Base-by-base conservation (phyloP, 2,329 filamentous ascomycete species). In the Didymella exigua region DNA sequence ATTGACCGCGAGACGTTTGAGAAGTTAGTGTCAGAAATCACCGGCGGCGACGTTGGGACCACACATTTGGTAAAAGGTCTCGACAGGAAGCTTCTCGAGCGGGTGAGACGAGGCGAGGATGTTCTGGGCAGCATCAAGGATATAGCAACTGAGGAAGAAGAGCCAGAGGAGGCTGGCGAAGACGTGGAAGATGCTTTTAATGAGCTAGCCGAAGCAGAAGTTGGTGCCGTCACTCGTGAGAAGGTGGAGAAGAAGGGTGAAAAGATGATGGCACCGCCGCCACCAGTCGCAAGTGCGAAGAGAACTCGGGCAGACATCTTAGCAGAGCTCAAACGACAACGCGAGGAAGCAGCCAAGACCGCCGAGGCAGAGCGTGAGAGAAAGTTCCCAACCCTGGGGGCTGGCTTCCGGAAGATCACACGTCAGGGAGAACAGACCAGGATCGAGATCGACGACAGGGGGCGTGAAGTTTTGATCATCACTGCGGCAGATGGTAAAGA, bases 21-120 rank as follows among this genome's bases (percentile, higher is more conserved):
- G 66, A 86, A 83, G 65, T 75, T 93, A 34, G 81, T 89, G 29
- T 84, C 84, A 59, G 84, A 96, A 64, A 91, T 97, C 50, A 80
- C 91, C 0, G 93, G 92, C 3, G 93, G 93, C 7, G 89, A 96
- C 72, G 76, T 93, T 19, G 80, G 80, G 13, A 91, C 86, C 65
- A 96, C 92, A 13, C 91, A 96, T 80, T 77, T 97, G 61, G 88
- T 98, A 42, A 98, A 97, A 71, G 95, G 95, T 0, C 77, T 99
- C 44, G 95, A 99, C 75, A 89, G 91, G 72, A 89, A 89, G 73
- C 79, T 98, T 11, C 78, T 93, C 24, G 85, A 89, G 72, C 82
- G 87, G 62, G 82, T 89, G 56, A 83, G 83, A 56, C 83, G 82
- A 50, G 90, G 89, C 34, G 89, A 92, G 72, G 76, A 81, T 70